Evolutionary conservation across 495 filamentous ascomycete genomes (phyloP).

Genomic region (Clohesyomyces aquaticus): DNA sequence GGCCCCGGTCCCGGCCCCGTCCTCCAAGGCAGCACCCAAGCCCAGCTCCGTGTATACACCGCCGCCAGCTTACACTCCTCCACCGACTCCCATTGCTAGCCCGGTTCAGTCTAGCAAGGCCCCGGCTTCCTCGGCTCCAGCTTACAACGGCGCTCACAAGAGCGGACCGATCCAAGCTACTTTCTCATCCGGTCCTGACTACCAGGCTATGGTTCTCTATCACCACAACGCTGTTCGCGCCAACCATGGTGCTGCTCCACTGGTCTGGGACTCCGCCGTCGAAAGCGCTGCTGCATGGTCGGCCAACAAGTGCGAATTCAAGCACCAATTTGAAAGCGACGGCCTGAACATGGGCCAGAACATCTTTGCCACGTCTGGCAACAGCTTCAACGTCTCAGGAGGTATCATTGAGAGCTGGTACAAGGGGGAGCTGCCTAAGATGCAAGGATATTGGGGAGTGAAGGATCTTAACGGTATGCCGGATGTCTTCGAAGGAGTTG

Average conservation of each 20-base stretch:
- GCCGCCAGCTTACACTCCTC: constrained; percentile 1
- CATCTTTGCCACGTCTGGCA: constrained; percentile 26
- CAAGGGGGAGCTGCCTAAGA: constrained; percentile 70
- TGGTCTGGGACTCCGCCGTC: constrained; percentile 66
- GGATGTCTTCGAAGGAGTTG: constrained; percentile 69
- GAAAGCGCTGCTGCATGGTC: constrained; percentile 60
- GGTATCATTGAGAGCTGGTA: constrained; percentile 81
- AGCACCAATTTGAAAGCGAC: constrained; percentile 57
- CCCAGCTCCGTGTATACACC: constrained; percentile 11
- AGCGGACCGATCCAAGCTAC: constrained; percentile 26
- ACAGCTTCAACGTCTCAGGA: constrained; percentile 55
- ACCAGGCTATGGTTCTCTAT: constrained; percentile 57
- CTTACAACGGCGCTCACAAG: constrained; percentile 7
- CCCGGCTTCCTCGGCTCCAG: constrained; percentile 21
- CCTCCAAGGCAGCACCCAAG: constrained; percentile 23
- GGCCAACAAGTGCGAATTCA: constrained; percentile 67
- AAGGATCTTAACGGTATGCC: constrained; percentile 47
- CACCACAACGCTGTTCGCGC: constrained; percentile 87
- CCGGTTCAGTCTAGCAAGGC: constrained; percentile 20
- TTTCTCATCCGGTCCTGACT: constrained; percentile 41
- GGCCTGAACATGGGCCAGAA: constrained; percentile 83
- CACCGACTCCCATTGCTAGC: constrained; percentile 25
- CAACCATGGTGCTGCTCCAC: constrained; percentile 71
- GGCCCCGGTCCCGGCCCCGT: background rate
- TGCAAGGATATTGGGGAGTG: constrained; percentile 52